Evolutionary conservation across 495 filamentous ascomycete genomes (phyloP), one percentile per base, ranked within the genome.

Genomic region (Tirmania nivea): DNA sequence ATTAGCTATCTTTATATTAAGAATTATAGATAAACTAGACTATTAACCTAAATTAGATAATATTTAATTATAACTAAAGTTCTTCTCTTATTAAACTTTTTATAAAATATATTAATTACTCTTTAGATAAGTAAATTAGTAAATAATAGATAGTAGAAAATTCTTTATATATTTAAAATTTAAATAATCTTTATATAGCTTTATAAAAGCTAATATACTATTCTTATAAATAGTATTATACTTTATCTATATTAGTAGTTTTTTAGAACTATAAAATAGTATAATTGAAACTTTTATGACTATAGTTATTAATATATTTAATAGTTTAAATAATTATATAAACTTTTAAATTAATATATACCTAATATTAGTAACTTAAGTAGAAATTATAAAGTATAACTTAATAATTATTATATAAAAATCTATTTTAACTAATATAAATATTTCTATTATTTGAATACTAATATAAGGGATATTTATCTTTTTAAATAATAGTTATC

Each of bases 261-360:
- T 25, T 5, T 8, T 14, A 25, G 34, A 59, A 21, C 39, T 34
- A 16, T 17, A 52, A 25, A 14, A 35, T 52, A 3, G 34, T 57
- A 19, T 39, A 12, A 34, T 59, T 55, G 8, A 21, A 45, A 10
- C 55, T 55, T 57, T 59, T 59, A 54, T 59, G 57, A 20, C 57
- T 48, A 48, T 59, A 59, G 49, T 59, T 59, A 54, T 57, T 16
- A 17, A 59, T 57, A 54, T 59, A 25, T 25, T 25, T 25, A 25
- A 25, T 25, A 25, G 25, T 5, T 25, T 25, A 5, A 25, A 25
- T 25, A 25, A 5, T 2, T 25, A 5, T 5, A 25, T 5, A 25
- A 25, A 25, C 25, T 25, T 25, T 5, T 25, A 25, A 2, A 25
- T 25, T 25, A 5, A 25, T 25, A 25, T 25, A 5, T 25, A 5